These are phyloP conservation scores for Candolleomyces aberdarensis DNA, from an alignment of 768 basidiomycete species.

Conservation along the genomic window DNA sequence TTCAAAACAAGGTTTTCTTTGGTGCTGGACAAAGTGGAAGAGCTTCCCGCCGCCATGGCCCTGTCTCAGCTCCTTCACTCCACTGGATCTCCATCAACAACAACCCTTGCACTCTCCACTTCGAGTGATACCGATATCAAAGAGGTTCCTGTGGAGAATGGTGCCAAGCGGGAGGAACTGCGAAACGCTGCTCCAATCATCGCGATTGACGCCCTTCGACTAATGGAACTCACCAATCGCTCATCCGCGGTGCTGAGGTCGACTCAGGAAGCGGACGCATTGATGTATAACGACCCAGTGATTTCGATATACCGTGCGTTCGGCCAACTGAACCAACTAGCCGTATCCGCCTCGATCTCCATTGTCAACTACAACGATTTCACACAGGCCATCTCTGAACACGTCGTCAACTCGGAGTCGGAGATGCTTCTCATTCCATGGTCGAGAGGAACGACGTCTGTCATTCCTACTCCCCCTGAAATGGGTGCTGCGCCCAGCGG, in stretches of 20 bases:
- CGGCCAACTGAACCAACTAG: slow-evolving; percentile 62
- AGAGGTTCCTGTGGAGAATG: not conserved
- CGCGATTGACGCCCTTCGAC: slow-evolving; percentile 73
- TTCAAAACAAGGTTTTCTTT: slow-evolving; percentile 63
- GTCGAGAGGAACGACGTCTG: slow-evolving; percentile 45
- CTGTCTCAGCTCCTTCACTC: slow-evolving; percentile 70
- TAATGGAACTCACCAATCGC: slow-evolving; percentile 87
- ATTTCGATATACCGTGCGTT: slow-evolving; percentile 77
- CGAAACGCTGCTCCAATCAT: slow-evolving; percentile 17
- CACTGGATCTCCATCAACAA: slow-evolving; percentile 5
- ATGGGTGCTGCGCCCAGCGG: slow-evolving; percentile 6
- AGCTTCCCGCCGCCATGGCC: slow-evolving; percentile 80
- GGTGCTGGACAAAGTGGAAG: slow-evolving; percentile 76
- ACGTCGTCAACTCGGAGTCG: slow-evolving; percentile 53
- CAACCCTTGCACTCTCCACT: not conserved
- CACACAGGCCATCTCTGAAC: slow-evolving; percentile 58
- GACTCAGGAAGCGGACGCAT: slow-evolving; percentile 60
- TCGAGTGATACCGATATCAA: not conserved
- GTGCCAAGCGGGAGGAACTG: not conserved
- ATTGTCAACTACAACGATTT: slow-evolving; percentile 77
- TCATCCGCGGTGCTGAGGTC: slow-evolving; percentile 86
- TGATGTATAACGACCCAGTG: slow-evolving; percentile 70
- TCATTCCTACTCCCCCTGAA: slow-evolving; percentile 2
- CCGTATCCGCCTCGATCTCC: slow-evolving; percentile 68
- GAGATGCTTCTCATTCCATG: slow-evolving; percentile 87